Conservation (phyloP, 2,329 filamentous ascomycete genomes). For the Xylariaceae sp. region DNA sequence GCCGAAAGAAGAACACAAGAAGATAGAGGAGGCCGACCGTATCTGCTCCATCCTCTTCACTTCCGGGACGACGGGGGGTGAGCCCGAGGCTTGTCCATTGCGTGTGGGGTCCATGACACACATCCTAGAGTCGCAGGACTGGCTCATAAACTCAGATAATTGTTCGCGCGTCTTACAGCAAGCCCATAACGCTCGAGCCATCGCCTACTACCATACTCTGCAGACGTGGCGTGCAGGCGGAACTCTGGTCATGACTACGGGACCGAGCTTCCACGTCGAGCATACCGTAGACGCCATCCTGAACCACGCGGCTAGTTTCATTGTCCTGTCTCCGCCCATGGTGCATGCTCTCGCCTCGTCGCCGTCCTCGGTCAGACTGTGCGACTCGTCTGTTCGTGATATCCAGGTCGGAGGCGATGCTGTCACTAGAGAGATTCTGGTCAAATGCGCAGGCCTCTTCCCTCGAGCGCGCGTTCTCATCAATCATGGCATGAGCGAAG, state of each 20-base stretch:
- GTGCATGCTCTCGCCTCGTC: slow-evolving; percentile 8
- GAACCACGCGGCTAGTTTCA: slow-evolving; percentile 4
- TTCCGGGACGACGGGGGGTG: slow-evolving; percentile 8
- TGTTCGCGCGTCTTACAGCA: slow-evolving; percentile 5
- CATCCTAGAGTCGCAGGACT: slow-evolving; percentile 9
- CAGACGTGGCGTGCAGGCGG: slow-evolving; percentile 13
- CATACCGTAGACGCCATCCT: slow-evolving; percentile 6
- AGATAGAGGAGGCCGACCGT: neutral
- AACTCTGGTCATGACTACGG: slow-evolving; percentile 6
- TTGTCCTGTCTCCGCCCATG: slow-evolving; percentile 12
- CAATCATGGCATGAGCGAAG: slow-evolving; percentile 16
- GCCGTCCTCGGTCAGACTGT: neutral
- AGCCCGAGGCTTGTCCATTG: slow-evolving; percentile 11
- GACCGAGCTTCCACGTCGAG: slow-evolving; percentile 4
- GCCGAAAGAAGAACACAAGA: neutral
- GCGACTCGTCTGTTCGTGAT: neutral
- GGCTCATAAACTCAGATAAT: slow-evolving; percentile 5
- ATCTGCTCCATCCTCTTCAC: slow-evolving; percentile 12
- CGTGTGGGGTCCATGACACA: slow-evolving; percentile 6
- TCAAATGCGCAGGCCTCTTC: slow-evolving; percentile 11
- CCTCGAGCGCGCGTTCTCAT: slow-evolving; percentile 8
- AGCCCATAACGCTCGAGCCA: slow-evolving; percentile 10
- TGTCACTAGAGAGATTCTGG: slow-evolving; percentile 9
- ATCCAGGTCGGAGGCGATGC: slow-evolving; percentile 14
- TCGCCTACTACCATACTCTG: slow-evolving; percentile 8